Evolutionary conservation across 305 asterid species (phyloP), one percentile per base, ranked within the genome.

Genomic region (Fraxinus angustifolia): DNA sequence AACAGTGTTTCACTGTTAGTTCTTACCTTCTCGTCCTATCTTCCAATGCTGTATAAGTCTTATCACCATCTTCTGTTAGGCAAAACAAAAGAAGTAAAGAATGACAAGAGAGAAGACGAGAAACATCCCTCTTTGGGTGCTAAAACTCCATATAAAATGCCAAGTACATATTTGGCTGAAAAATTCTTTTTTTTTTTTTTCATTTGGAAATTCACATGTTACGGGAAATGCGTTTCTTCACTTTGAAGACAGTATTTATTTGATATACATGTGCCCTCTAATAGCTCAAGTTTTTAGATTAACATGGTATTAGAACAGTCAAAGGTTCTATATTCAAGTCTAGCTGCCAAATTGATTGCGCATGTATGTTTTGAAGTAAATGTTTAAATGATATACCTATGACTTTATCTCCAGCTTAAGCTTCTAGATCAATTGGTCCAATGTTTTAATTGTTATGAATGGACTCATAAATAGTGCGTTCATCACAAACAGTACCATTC

Each of bases 21-120:
- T 58, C 74, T 35, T 53, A 60, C n/a, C 17, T 34, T 14, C 2
- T 35, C 35, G 35, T 45, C 28, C 34, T 81, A 28, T 28, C 31
- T 4, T n/a, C 6, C 23, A 62, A 34, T 4, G 35, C 56, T 3
- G 14, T 36, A 72, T 48, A 16, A 45, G 31, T 67, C 30, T 78
- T 56, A 80, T 73, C 71, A 35, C 78, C 17, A 65, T 80, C 53
- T 45, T 78, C 62, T 71, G 48, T 73, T 42, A 4, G 16, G 75
- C 6, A 67, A 26, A 67, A 48, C 33, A 17, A 36, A 73, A 14
- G 33, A 19, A 58, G 12, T 58, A 38, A 53, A 11, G 58, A 35
- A 71, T 81, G 26, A 33, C 38, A 23, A 21, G 60, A 60, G 31
- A 58, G 68, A 70, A 79, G 28, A 26, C 6, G 34, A 35, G 40